Evolutionary conservation across 2,329 filamentous ascomycete species (phyloP), one percentile per base, ranked within the genome.

Genomic region (Fusarium pininemorale): DNA sequence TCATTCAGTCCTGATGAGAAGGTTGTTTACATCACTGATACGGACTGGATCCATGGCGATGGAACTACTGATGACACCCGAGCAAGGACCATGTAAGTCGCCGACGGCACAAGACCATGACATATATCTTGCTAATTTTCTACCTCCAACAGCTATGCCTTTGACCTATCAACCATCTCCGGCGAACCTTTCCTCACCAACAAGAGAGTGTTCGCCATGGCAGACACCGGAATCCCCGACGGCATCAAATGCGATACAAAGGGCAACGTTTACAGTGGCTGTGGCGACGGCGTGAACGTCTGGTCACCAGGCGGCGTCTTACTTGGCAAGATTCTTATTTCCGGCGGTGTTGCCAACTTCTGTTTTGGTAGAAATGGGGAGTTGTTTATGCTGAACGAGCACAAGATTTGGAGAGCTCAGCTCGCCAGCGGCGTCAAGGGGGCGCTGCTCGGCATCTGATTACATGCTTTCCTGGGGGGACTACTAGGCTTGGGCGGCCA

Each of bases 201-300:
- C 73, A 82, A 84, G 22, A 82, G 87, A 37, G 76, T 89, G 0
- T 90, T 90, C 66, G 85, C 86, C 5, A 85, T 86, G 76, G 84
- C 85, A 2, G 84, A 86, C 45, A 80, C 76, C 0, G 86, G 86
- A 0, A 81, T 87, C 6, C 87, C 87, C 0, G 85, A 81, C 68
- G 83, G 81, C n/a, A 85, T 87, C 63, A 86, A 86, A 63, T 85
- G 83, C 63, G 86, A 87, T 55, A 70, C 81, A 0, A 58, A 82
- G 9, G 87, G 86, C 2, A 87, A 88, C 60, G 83, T 89, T 1
- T 88, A 87, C 77, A 80, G 83, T 38, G 86, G 85, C 6, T 86
- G 84, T 54, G 85, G 85, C 6, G 86, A 88, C 66, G 87, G 86
- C 7, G 77, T 88, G 16, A 84, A 84, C 54, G 81, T 88, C 2